Evolutionary conservation across 208 protist genomes (phyloP), one percentile per base, ranked within the genome.

Genomic region (Wallacemonas sp.): DNA sequence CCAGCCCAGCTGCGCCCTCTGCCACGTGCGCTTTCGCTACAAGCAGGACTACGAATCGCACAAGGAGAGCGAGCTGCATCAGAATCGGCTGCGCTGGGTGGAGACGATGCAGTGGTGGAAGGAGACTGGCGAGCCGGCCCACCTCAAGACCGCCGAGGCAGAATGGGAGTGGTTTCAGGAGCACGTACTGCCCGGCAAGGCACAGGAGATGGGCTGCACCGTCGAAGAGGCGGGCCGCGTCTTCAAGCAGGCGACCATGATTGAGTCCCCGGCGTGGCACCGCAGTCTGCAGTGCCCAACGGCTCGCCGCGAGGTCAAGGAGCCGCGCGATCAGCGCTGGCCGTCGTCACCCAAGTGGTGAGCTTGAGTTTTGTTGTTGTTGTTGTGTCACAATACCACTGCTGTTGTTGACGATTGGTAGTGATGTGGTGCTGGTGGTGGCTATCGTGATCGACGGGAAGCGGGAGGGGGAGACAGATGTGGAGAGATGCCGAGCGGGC

Each of bases 31-130:
- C 14, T 96, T 96, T 46, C 80, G 90, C 60, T 96, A 88, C 75
- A 96, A 93, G 68, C 90, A 96, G 69, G 90, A 96, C 72, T 96
- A 93, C 65, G 85, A 96, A 68, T 74, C 85, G 0, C 90, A 96
- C 76, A 96, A 96, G 74, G 90, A 96, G 23, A 93, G 85, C 70
- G 90, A 93, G 60, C 73, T 96, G 24, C 90, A 96, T 44, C 72
- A 83, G 63, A 90, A 91, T 44, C 87, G 90, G 0, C 21, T 92
- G 65, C 82, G 90, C 16, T 96, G 90, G 90, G 85, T 83, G 12
- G 90, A 96, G 68, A 96, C 87, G 70, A 88, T 85, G 81, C 60
- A 66, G 8, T 96, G 90, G 87, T 96, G 87, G 85, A 73, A 74
- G 34, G 76, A 90, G 19, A 80, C 82, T 11, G 90, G 90, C 34